These are phyloP conservation scores for Naematelia encephala DNA, from an alignment of 768 basidiomycete species.

Conservation along the genomic window DNA sequence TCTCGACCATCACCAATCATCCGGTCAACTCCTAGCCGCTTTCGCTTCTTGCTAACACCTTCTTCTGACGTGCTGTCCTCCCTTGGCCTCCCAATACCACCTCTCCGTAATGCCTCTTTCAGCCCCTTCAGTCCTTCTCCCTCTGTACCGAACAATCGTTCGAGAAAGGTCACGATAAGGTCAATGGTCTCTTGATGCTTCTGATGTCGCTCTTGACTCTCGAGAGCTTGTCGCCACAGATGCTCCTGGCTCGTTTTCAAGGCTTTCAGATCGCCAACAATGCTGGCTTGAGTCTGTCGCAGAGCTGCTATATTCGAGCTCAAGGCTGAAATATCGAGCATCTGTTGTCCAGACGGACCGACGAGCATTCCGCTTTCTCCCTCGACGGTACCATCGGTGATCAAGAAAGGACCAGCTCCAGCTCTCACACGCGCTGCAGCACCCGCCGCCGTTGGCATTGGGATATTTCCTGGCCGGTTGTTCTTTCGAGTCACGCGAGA, in stretches of 20 bases:
- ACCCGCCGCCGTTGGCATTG: slow-evolving; percentile 19
- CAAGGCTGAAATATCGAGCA: slow-evolving; percentile 71
- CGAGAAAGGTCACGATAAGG: slow-evolving; percentile 88
- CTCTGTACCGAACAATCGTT: slow-evolving; percentile 70
- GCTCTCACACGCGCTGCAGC: background rate
- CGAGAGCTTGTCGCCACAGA: slow-evolving; percentile 87
- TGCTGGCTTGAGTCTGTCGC: slow-evolving; percentile 86
- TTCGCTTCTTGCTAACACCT: slow-evolving; percentile 27
- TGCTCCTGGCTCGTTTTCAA: slow-evolving; percentile 80
- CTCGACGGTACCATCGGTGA: slow-evolving; percentile 42
- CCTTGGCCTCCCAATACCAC: slow-evolving; percentile 3
- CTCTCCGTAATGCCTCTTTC: slow-evolving; percentile 41
- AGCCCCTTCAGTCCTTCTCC: slow-evolving; percentile 41
- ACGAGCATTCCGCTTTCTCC: slow-evolving; percentile 30
- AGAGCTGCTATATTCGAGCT: slow-evolving; percentile 79
- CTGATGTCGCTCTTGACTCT: slow-evolving; percentile 72
- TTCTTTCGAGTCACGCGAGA: slow-evolving; percentile 87
- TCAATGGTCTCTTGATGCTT: slow-evolving; percentile 97
- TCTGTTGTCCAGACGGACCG: slow-evolving; percentile 29
- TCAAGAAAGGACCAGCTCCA: slow-evolving; percentile 11
- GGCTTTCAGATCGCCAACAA: slow-evolving; percentile 81
- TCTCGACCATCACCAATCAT: slow-evolving; percentile 45
- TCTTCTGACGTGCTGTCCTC: slow-evolving; percentile 15
- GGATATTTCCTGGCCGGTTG: slow-evolving; percentile 36
- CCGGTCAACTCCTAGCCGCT: slow-evolving; percentile 40